These are phyloP conservation scores for Erodium trifolium DNA, from an alignment of 441 rosid species.

Conservation along the genomic window DNA sequence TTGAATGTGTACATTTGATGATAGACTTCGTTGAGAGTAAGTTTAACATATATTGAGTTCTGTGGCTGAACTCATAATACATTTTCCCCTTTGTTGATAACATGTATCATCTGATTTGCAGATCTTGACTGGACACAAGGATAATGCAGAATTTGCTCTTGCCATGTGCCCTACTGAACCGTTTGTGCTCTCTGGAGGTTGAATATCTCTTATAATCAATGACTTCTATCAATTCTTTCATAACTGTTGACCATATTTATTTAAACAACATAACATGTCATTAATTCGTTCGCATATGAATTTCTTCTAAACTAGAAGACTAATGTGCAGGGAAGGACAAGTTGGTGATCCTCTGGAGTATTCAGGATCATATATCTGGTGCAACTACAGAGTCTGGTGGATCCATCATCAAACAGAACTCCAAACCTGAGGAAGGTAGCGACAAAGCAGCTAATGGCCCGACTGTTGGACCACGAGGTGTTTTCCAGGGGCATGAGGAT, in stretches of 20 bases:
- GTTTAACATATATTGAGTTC: not conserved
- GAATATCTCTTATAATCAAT: not conserved
- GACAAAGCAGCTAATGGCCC: slow-evolving; percentile 60
- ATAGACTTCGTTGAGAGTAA: not conserved
- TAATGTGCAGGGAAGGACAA: slow-evolving; percentile 80
- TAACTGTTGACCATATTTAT: not conserved
- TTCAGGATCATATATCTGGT: slow-evolving; percentile 83
- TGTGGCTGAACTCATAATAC: not conserved
- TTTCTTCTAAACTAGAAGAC: slow-evolving; percentile 15
- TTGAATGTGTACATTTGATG: not conserved
- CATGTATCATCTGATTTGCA: slow-evolving; percentile 28
- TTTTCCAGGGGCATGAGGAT: slow-evolving; percentile 83
- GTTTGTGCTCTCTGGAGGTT: slow-evolving; percentile 96
- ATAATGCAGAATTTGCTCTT: slow-evolving; percentile 98
- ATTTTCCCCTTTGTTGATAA: not conserved
- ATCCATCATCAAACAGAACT: slow-evolving; percentile 52
- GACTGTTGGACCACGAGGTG: slow-evolving; percentile 79
- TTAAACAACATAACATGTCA: not conserved
- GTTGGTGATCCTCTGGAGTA: slow-evolving; percentile 92
- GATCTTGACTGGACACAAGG: slow-evolving; percentile 95
- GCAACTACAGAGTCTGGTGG: slow-evolving; percentile 59
- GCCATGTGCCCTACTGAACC: slow-evolving; percentile 98
- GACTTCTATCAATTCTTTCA: not conserved
- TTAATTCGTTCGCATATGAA: not conserved
- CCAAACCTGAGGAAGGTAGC: slow-evolving; percentile 46